Base-by-base conservation (phyloP, 768 basidiomycete species). In the Pleurotus citrinopileatus region DNA sequence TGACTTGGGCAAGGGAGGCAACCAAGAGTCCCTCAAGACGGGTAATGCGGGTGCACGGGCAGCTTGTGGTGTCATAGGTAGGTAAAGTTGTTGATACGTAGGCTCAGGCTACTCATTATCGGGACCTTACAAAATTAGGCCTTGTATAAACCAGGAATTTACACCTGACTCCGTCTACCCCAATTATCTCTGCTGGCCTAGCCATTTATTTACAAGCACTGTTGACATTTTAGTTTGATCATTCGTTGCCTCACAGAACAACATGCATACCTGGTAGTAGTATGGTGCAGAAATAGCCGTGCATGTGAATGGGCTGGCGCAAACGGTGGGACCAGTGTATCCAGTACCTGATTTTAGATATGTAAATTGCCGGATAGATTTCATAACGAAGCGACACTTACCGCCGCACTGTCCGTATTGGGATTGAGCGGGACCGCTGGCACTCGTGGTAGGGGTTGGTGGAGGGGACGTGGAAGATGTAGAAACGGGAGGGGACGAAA, bases 61-160 rank as follows among this genome's bases (percentile, higher is more conserved):
- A n/a, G 90, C 91, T 10, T 93, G 91, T 63, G 91, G 90, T 60
- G 81, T 92, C 47, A 88, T 92, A 59, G 89, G 87, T 81, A 65
- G 53, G 67, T 55, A 32, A 36, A 51, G 52, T 42, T 12, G 40
- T 56, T 40, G 26, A 46, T 40, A 19, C 38, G 38, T 19, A 12
- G 7, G 26, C 42, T 19, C 26, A n/a, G 44, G 43, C 28, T 19
- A 20, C 7, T 32, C 9, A 59, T 29, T 27, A 54, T 43, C 42
- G 40, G 12, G 12, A 26, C 22, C 19, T 42, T n/a, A 42, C 37
- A 15, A 59, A 10, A 25, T 37, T 12, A 48, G 45, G 43, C 38
- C 42, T 40, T 42, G 40, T 27, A 53, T 58, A 46, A 61, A 59
- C 40, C 55, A 29, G n/a, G 27, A 37, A n/a, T n/a, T n/a, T n/a